Evolutionary conservation across 2,329 filamentous ascomycete species (phyloP).

Genomic region (Penicillium sp.): DNA sequence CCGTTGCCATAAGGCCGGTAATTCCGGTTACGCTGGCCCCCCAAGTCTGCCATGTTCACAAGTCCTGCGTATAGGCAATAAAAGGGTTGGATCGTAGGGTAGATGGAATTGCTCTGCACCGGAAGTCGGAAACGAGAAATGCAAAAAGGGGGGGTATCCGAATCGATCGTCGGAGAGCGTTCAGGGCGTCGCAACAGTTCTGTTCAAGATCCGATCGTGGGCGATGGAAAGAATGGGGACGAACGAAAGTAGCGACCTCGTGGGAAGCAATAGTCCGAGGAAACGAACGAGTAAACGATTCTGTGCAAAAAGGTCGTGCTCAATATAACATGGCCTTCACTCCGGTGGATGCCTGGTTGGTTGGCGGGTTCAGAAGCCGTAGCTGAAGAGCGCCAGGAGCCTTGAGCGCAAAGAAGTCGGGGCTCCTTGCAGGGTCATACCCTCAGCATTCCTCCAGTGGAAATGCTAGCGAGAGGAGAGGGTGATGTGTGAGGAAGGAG

Average conservation of each 20-base stretch:
- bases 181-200: conserved; percentile 35
- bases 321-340: conserved; percentile 35
- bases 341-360: conserved; percentile 12
- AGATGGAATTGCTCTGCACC: conserved; percentile 6
- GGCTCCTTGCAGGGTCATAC: conserved; percentile 42
- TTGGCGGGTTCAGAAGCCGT: conserved; percentile 25
- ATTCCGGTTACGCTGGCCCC: conserved; percentile 62
- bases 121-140: conserved; percentile 6
- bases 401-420: conserved; percentile 44
- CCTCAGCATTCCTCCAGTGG: conserved; percentile 39
- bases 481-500: background rate
- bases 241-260: conserved; percentile 17
- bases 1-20: conserved; percentile 57
- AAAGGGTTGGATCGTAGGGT: conserved; percentile 3
- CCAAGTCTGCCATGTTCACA: conserved; percentile 62
- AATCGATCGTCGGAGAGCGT: conserved; percentile 36
- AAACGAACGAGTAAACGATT: conserved; percentile 16
- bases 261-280: conserved; percentile 18
- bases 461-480: conserved; percentile 4
- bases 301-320: conserved; percentile 20
- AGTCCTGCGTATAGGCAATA: conserved; percentile 5
- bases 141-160: conserved; percentile 16
- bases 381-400: conserved; percentile 40
- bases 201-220: conserved; percentile 37
- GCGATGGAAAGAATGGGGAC: conserved; percentile 26